Percentiles rank a stretch among this genome's conserved stretches.
phyloP scores from a whole-genome alignment of 2,329 filamentous ascomycete species.

The Dactylellina haptotyla region DNA sequence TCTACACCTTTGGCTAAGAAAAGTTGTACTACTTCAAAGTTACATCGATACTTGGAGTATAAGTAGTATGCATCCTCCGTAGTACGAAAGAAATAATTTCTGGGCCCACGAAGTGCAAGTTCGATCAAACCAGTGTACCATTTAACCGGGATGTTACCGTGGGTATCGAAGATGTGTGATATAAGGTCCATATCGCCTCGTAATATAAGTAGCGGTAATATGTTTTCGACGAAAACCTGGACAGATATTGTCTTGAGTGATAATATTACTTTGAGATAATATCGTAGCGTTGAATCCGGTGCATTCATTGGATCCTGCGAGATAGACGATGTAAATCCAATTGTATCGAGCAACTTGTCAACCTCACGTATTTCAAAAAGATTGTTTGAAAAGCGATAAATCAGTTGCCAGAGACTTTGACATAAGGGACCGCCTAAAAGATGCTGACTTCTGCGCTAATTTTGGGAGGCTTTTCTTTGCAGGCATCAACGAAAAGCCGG shows the following conservation, averaged over 20 bases:
- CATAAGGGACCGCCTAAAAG: background rate
- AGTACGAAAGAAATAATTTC: constrained; percentile 8
- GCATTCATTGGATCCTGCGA: background rate
- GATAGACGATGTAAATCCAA: background rate
- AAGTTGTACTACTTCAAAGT: background rate
- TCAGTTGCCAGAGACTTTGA: background rate
- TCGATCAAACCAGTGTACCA: constrained; percentile 18
- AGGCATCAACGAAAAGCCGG: background rate
- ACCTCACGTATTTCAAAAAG: background rate
- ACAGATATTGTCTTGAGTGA: background rate
- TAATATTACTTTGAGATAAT: background rate
- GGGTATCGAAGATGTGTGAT: background rate
- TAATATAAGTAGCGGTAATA: constrained; percentile 12
- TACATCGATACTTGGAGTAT: background rate
- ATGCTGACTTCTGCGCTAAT: background rate
- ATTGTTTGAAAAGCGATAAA: constrained; percentile 8
- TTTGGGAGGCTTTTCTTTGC: background rate
- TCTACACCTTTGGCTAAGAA: background rate
- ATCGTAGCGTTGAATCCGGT: background rate
- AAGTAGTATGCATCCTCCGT: background rate
- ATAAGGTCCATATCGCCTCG: constrained; percentile 9
- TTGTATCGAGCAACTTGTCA: background rate
- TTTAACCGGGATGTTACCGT: background rate
- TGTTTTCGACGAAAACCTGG: background rate
- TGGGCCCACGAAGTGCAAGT: background rate